Evolutionary conservation across 2,329 filamentous ascomycete genomes (phyloP), one percentile per base, ranked within the genome.

Genomic region (Colletotrichum nymphaeae): DNA sequence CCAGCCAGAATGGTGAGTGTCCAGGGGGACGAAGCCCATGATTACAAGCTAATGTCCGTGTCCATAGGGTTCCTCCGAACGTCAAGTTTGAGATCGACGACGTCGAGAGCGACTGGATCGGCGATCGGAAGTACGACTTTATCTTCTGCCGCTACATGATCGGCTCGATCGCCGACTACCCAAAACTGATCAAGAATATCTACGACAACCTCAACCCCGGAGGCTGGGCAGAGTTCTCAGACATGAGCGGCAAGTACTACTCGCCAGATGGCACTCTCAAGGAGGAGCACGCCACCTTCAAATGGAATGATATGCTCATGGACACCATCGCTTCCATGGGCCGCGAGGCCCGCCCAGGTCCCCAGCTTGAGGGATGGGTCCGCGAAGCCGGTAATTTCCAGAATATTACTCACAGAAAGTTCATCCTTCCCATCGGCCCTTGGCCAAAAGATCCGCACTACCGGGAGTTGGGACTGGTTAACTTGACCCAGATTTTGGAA

Each of bases 11-110:
- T 74, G 63, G 59, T 69, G 42, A 16, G 56, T 6, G 24, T 22
- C 12, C n/a, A n/a, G 5, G 0, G 1, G 3, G 1, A 1, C 37
- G 19, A 2, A 26, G 24, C 19, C 14, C 37, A 30, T 8, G 14
- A 46, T 16, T 4, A 4, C 16, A 12, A 16, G 16, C 58, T 46
- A 14, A 46, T 3, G 4, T 1, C 8, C 3, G 0, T 4, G 6
- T 4, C 6, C 6, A 9, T 4, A 69, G 59, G 76, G 77, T 94
- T 1, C 93, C 93, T 0, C 88, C 85, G 26, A 93, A 93, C 76
- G 89, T 91, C 70, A 86, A 88, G 71, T 93, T 93, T 76, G 85
- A 91, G 70, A 87, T 93, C 35, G 91, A 93, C 78, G 91, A 93
- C 78, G 88, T 89, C 32, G 89, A 91, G 77, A 84, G 87, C 26